phyloP scores from a whole-genome alignment of 2,329 filamentous ascomycete species.

The Monilinia fructigena region DNA sequence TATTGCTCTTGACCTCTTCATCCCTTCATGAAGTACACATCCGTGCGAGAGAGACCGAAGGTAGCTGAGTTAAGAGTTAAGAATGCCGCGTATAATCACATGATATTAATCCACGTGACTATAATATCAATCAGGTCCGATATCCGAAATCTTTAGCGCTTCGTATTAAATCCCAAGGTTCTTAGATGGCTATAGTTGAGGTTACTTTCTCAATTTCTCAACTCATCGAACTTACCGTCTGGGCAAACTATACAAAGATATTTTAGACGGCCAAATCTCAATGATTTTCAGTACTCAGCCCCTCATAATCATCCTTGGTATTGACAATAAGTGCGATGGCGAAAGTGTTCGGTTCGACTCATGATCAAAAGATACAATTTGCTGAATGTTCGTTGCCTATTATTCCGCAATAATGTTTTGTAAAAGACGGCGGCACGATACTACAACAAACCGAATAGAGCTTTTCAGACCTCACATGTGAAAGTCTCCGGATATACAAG shows the following conservation, averaged over 20 bases:
- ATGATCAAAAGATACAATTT: neutral
- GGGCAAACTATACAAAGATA: neutral
- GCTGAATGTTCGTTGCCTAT: neutral
- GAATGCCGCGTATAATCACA: too few species aligned
- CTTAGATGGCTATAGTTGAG: too few species aligned
- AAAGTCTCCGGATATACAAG: neutral
- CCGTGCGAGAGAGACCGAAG: too few species aligned
- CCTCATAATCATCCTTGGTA: conserved; percentile 1
- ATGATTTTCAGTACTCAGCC: neutral
- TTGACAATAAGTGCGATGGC: neutral
- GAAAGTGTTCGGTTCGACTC: neutral
- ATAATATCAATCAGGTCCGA: too few species aligned
- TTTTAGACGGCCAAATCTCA: neutral
- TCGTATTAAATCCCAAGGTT: neutral
- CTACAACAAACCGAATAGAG: neutral
- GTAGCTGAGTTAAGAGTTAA: too few species aligned
- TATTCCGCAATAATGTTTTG: neutral
- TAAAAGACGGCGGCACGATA: conserved; percentile 1
- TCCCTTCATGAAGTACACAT: too few species aligned
- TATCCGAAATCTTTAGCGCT: too few species aligned
- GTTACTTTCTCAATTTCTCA: neutral
- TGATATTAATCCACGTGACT: too few species aligned
- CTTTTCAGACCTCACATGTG: neutral
- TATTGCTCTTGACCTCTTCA: too few species aligned
- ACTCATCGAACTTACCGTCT: neutral